These are phyloP conservation scores for Clonostachys solani DNA, from an alignment of 2,329 filamentous ascomycete species.

Conservation along the genomic window DNA sequence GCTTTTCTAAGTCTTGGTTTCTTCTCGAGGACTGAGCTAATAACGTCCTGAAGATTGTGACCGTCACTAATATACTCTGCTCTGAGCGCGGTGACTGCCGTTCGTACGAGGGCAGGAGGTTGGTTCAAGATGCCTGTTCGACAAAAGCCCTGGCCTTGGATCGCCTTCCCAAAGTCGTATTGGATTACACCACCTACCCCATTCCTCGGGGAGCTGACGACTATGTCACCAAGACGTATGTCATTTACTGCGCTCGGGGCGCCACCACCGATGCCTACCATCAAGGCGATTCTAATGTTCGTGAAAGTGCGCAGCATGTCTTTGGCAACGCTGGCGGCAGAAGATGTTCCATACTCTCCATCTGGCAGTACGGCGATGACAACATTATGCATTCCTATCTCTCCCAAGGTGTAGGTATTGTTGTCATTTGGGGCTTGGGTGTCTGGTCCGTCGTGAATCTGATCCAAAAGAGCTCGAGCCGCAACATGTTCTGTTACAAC, in stretches of 20 bases:
- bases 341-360: conserved; percentile 15
- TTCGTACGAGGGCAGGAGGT: conserved; percentile 3
- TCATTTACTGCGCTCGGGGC: conserved; percentile 7
- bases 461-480: conserved; percentile 14
- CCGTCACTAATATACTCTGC: conserved; percentile 9
- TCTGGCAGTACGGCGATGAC: conserved; percentile 20
- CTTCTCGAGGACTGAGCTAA: conserved; percentile 1
- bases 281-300: conserved; percentile 11
- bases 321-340: conserved; percentile 21
- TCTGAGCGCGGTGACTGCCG: conserved; percentile 2
- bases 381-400: conserved; percentile 21
- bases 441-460: conserved; percentile 9
- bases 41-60: conserved; percentile 7
- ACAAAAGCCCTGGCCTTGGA: conserved; percentile 3
- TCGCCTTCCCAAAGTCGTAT: conserved; percentile 8
- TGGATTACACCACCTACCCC: conserved; percentile 2
- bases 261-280: conserved; percentile 14
- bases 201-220: conserved; percentile 7
- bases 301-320: conserved; percentile 25
- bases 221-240: conserved; percentile 16
- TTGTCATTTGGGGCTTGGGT: background rate
- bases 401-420: conserved; percentile 19
- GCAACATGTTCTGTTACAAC: conserved; percentile 14
- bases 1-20: background rate
- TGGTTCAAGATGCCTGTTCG: conserved; percentile 3